Percentiles rank a stretch among this genome's conserved stretches.
These are phyloP conservation scores for Adansonia rubrostipa DNA, from an alignment of 441 rosid genomes.

Conservation along the genomic window DNA sequence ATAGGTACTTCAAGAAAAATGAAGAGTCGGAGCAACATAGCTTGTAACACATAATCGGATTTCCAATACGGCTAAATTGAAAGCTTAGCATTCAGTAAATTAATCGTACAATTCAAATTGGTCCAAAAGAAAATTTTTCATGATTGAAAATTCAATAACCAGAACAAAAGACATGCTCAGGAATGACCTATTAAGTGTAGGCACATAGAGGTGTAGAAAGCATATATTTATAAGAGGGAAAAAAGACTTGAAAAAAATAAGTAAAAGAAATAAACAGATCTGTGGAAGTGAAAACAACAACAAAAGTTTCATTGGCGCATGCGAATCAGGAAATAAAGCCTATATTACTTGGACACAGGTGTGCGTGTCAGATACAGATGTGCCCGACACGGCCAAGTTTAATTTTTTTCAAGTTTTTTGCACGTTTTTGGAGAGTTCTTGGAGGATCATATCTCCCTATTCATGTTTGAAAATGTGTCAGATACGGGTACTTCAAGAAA, in stretches of 20 bases:
- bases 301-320: neutral
- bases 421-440: no score
- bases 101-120: neutral
- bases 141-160: neutral
- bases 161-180: neutral
- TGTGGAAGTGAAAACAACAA: conserved; percentile 11
- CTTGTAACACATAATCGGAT: neutral
- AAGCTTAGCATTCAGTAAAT: neutral
- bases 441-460: no score
- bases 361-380: no score
- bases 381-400: no score
- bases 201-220: neutral
- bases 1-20: no score
- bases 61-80: neutral
- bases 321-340: conserved; percentile 15
- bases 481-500: no score
- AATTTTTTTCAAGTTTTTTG: no score
- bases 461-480: no score
- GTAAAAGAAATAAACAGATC: neutral
- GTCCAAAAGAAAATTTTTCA: neutral
- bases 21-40: no score
- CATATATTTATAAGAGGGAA: neutral
- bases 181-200: neutral
- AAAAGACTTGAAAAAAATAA: neutral
- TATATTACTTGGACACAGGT: no score